Evolutionary conservation across 495 filamentous ascomycete genomes (phyloP), one percentile per base, ranked within the genome.

Genomic region (Aspergillus hancockii): DNA sequence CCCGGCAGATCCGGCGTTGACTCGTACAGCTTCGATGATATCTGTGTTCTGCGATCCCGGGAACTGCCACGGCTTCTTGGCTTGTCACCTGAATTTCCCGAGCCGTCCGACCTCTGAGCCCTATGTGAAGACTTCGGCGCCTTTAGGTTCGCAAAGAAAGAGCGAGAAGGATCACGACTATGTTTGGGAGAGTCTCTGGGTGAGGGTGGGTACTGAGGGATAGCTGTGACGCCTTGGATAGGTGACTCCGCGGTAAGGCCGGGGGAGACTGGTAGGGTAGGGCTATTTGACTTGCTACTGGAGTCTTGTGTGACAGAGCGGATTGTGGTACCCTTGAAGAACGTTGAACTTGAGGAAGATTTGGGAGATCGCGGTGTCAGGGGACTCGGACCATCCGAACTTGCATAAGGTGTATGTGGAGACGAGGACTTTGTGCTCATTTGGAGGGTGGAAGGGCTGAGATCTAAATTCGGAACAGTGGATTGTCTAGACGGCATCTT

Each of bases 91-190:
- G 72, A 77, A 41, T 74, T 65, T 2, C 65, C 67, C 1, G 77
- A 78, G 54, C 74, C 66, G 50, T 80, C 76, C 41, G 75, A 80
- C 36, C 68, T 66, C 30, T 74, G 74, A 43, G 72, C 45, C 40
- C 65, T 70, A 30, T 79, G 78, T 0, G 83, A 85, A 10, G 81
- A 79, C 52, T 81, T 85, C 0, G 82, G 77, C 22, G 81, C 80
- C 57, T 81, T 82, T 55, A 84, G 69, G 52, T 77, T 85, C 22
- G 81, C 74, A 58, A 87, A 87, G 46, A 86, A 83, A 3, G 81
- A 81, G 54, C 74, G 80, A 8, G 83, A 84, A 6, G 75, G 68
- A 55, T 85, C 83, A 55, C 81, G 75, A n/a, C 69, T 64, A 56
- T 82, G 82, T 61, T 78, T 83, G 3, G 76, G 67, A 18, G 74